These are phyloP conservation scores for Dissophora globulifera DNA, from an alignment of 192 early-diverging fungal species.

Conservation along the genomic window DNA sequence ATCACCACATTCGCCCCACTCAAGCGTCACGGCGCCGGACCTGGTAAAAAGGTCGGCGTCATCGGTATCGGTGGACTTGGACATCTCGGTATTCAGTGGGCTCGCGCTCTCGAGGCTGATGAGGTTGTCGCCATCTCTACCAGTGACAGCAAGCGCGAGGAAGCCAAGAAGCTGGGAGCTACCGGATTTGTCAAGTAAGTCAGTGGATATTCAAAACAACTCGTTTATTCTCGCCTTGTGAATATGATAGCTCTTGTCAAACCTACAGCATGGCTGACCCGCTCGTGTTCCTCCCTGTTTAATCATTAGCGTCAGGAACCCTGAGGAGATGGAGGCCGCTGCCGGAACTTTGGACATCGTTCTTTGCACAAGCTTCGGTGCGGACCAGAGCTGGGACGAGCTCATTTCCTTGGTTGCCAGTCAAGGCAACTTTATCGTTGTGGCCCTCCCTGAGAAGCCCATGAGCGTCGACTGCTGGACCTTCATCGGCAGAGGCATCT, in stretches of 20 bases:
- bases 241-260: background rate
- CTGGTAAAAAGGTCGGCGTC: slow-evolving; percentile 63
- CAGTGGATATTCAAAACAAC: background rate
- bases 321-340: slow-evolving; percentile 28
- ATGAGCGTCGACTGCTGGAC: slow-evolving; percentile 47
- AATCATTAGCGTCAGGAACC: slow-evolving; percentile 29
- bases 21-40: slow-evolving; percentile 54
- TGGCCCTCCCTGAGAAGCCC: slow-evolving; percentile 70
- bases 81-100: slow-evolving; percentile 74
- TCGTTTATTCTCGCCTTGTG: background rate
- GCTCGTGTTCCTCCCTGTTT: background rate
- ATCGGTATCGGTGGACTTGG: slow-evolving; percentile 77
- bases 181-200: slow-evolving; percentile 48
- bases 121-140: slow-evolving; percentile 65
- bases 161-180: slow-evolving; percentile 66
- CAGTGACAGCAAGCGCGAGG: slow-evolving; percentile 57
- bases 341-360: slow-evolving; percentile 45
- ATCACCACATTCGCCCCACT: slow-evolving; percentile 73
- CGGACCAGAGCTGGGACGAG: slow-evolving; percentile 58
- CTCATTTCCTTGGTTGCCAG: slow-evolving; percentile 61
- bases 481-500: slow-evolving; percentile 61
- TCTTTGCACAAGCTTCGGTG: slow-evolving; percentile 45
- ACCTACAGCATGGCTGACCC: background rate
- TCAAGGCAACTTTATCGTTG: slow-evolving; percentile 70
- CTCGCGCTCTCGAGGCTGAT: slow-evolving; percentile 57